phyloP scores from a whole-genome alignment of 2,329 filamentous ascomycete genomes.

The Fusarium pilosicola region DNA sequence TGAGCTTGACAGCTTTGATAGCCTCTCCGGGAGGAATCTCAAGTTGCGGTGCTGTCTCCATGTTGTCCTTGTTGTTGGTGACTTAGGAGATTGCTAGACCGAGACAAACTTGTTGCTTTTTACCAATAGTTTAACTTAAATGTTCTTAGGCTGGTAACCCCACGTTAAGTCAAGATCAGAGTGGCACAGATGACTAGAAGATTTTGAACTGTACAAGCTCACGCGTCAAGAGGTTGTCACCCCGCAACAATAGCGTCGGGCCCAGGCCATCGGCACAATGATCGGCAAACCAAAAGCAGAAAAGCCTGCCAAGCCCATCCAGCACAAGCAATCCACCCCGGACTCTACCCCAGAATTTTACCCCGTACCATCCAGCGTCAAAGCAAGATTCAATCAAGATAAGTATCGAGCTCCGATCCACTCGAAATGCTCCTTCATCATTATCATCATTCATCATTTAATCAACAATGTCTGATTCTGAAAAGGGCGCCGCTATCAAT shows the following conservation, averaged over 20 bases:
- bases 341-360: background rate
- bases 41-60: background rate
- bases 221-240: background rate
- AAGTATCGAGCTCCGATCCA: constrained; percentile 23
- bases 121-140: background rate
- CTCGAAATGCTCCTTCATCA: background rate
- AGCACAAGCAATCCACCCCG: background rate
- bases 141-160: background rate
- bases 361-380: background rate
- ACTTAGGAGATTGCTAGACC: background rate
- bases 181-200: background rate
- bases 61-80: background rate
- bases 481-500: constrained; percentile 24
- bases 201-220: background rate
- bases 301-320: constrained; percentile 3
- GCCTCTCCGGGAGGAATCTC: constrained; percentile 18
- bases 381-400: constrained; percentile 8
- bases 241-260: background rate
- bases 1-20: constrained; percentile 45
- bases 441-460: background rate
- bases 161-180: background rate
- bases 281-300: constrained; percentile 4
- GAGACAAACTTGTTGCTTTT: background rate
- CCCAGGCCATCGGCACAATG: background rate
- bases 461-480: constrained; percentile 30